Evolutionary conservation across 129 eudicot genomes (phyloP).

Genomic region (Flaveria ramosissima): DNA sequence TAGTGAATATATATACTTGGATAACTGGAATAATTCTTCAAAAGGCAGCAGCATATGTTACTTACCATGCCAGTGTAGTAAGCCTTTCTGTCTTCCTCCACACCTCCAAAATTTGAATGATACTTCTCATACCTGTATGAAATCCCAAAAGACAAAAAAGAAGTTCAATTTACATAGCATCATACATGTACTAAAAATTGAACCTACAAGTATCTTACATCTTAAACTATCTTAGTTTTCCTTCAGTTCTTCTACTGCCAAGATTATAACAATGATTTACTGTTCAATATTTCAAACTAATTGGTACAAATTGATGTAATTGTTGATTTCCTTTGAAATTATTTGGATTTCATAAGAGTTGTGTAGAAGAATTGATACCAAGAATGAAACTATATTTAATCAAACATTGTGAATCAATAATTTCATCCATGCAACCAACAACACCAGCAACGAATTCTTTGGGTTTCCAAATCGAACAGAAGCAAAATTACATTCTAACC

Average conservation of each 20-base stretch:
- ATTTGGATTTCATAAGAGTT: background rate
- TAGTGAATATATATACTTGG: background rate
- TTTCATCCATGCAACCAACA: no score
- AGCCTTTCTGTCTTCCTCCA: constrained; percentile 81
- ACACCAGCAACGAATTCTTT: no score
- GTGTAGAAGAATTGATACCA: no score
- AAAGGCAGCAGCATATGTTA: background rate
- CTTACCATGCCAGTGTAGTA: constrained; percentile 92
- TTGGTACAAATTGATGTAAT: background rate
- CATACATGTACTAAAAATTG: constrained; percentile 2
- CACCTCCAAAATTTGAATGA: constrained; percentile 82
- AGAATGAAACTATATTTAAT: no score
- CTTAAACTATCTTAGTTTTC: no score
- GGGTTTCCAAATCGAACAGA: no score
- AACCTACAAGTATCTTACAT: constrained; percentile 5
- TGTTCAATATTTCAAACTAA: constrained; percentile 13
- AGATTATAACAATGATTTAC: background rate
- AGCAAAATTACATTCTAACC: no score
- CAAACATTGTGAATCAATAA: no score
- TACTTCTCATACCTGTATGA: constrained; percentile 86
- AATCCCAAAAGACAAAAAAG: background rate
- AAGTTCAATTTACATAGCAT: constrained; percentile 5
- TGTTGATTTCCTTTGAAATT: background rate
- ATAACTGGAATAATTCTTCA: constrained; percentile 10
- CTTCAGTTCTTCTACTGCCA: no score